Evolutionary conservation across 495 filamentous ascomycete species (phyloP).

Genomic region (Podospora pseudopauciseta): DNA sequence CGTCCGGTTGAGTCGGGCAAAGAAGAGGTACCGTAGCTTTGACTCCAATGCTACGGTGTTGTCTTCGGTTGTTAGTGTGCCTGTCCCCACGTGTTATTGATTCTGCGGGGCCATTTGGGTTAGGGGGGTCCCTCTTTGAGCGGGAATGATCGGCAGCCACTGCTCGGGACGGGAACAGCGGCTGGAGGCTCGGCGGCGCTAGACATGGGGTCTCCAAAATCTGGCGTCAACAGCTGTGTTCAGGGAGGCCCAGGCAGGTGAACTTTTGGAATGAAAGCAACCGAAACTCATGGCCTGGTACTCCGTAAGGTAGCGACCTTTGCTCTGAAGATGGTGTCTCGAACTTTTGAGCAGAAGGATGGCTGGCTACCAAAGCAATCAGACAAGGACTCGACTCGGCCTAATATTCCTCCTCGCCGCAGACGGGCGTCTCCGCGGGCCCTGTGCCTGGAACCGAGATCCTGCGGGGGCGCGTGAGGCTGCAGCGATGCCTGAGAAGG

Average conservation of each 20-base stretch:
- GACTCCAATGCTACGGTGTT: not conserved
- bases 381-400: not conserved
- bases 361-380: not conserved
- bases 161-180: constrained; percentile 9
- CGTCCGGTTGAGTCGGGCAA: not conserved
- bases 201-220: not conserved
- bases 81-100: constrained; percentile 6
- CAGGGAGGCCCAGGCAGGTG: not conserved
- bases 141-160: constrained; percentile 13
- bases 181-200: constrained; percentile 1
- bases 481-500: not conserved
- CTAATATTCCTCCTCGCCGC: not conserved
- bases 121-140: not conserved
- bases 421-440: not conserved
- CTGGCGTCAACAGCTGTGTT: not conserved
- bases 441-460: not conserved
- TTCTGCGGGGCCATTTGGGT: not conserved
- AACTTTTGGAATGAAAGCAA: not conserved
- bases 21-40: not conserved
- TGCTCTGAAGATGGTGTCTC: not conserved
- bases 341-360: not conserved
- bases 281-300: too few relatives aligned
- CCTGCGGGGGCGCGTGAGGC: not conserved
- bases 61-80: not conserved
- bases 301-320: too few relatives aligned